Base-by-base conservation (phyloP, 495 filamentous ascomycete species). In the Extremus antarcticus region DNA sequence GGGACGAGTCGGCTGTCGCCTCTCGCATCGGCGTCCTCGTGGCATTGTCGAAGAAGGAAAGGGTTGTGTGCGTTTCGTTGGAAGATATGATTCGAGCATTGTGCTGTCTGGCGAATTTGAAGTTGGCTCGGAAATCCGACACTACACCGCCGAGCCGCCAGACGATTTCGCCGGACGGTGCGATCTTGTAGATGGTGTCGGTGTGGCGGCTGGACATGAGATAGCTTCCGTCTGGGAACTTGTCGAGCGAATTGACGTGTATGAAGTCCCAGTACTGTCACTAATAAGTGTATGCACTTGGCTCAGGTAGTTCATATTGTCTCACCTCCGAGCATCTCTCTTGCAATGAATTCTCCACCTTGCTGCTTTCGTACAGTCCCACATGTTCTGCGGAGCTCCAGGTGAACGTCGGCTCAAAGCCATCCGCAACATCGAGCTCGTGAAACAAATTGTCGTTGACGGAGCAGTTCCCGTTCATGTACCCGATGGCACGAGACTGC, bases 31-130 rank as follows among this genome's bases (percentile, higher is more conserved):
- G 56, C 3, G 20, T 20, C 16, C 56, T 56, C 20, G 50, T 55
- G 2, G 56, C 60, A 48, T 66, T 68, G 52, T 68, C 62, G 56
- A 68, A 66, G 16, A 66, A 19, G 39, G 50, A 63, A n/a, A 68
- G 54, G 1, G 49, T 43, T 54, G 56, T 62, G 1, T 19, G 29
- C 16, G 43, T 38, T 8, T 45, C 45, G 19, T 60, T 43, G n/a
- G 24, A 13, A 10, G n/a, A 8, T 1, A 25, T 24, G 19, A 55
- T 32, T 43, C 58, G 66, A 3, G 65, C 66, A 43, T 67, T 58
- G 58, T 69, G 66, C 47, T 67, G 66, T 16, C 55, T 55, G 38
- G 54, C 43, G 47, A 65, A 69, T 22, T 60, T 47, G 32, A 60
- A 23, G 46, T 9, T 9, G 21, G 23, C 19, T 15, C 13, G 19